These are phyloP conservation scores for Agarophyton chilense DNA, from an alignment of 23 red algal species.

Conservation along the genomic window DNA sequence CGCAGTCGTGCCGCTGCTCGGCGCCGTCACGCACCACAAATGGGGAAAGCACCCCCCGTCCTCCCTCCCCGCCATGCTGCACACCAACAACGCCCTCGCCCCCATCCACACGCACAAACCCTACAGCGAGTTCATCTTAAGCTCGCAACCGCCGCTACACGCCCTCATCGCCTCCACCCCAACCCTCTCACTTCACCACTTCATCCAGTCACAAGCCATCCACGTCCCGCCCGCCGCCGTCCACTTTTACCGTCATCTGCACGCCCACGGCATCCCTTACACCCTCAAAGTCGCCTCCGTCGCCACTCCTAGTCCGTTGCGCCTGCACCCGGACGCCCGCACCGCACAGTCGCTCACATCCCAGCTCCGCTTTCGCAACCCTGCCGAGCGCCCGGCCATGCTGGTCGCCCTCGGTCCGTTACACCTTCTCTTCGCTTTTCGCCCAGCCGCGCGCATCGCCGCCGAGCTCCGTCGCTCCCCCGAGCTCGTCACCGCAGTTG, in stretches of 20 bases:
- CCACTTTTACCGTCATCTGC: constrained; percentile 38
- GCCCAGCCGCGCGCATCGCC: constrained; percentile 22
- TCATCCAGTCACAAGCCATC: constrained; percentile 62
- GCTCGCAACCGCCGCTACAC: constrained; percentile 29
- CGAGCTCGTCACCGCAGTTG: constrained; percentile 44
- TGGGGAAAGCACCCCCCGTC: constrained; percentile 33
- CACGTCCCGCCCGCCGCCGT: constrained; percentile 46
- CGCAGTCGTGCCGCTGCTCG: constrained; percentile 15
- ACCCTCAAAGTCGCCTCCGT: constrained; percentile 50
- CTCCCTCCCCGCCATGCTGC: constrained; percentile 31
- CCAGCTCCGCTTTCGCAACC: not conserved
- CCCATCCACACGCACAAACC: constrained; percentile 40
- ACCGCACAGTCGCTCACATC: not conserved
- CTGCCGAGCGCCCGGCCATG: constrained; percentile 32
- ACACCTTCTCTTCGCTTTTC: no score
- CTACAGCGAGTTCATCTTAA: constrained; percentile 57
- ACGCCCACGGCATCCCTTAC: constrained; percentile 44
- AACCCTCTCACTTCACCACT: constrained; percentile 27
- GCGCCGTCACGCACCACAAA: constrained; percentile 22
- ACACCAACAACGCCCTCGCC: constrained; percentile 13
- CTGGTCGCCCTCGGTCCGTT: constrained; percentile 42
- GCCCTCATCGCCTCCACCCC: constrained; percentile 15
- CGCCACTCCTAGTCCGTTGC: constrained; percentile 25
- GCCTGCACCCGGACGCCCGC: constrained; percentile 30
- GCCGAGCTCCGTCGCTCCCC: constrained; percentile 34